phyloP scores from a whole-genome alignment of 306 rosid species.

The Gillenia trifoliata region DNA sequence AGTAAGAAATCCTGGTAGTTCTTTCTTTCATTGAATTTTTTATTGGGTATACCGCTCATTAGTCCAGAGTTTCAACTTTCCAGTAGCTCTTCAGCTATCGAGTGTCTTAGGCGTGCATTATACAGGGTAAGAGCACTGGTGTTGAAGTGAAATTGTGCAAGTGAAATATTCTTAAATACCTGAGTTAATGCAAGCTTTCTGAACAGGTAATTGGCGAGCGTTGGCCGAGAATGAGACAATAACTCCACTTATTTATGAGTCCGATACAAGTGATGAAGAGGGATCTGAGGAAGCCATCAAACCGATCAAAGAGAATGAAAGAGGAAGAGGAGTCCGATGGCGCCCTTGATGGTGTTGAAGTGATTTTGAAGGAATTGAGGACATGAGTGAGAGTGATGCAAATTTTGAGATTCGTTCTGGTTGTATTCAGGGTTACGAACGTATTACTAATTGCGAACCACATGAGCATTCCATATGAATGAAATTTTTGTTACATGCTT shows the following conservation, averaged over 20 bases:
- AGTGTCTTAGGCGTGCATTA: conserved; percentile 57
- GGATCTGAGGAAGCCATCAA: conserved; percentile 37
- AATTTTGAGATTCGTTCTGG: neutral
- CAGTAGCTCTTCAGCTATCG: conserved; percentile 59
- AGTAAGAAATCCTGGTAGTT: neutral
- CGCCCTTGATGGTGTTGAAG: conserved; percentile 35
- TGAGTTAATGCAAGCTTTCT: conserved; percentile 1
- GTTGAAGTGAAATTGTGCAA: neutral
- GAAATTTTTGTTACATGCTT: neutral
- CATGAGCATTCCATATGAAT: neutral
- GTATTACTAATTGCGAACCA: neutral
- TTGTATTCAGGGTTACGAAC: neutral
- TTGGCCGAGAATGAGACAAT: conserved; percentile 28
- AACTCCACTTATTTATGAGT: conserved; percentile 49
- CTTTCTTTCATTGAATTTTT: neutral
- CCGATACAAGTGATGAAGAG: conserved; percentile 55
- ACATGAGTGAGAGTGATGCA: conserved; percentile 28
- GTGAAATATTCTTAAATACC: neutral
- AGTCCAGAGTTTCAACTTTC: conserved; percentile 68
- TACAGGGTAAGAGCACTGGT: conserved; percentile 39
- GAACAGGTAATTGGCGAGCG: conserved; percentile 53
- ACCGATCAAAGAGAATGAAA: too few relatives aligned
- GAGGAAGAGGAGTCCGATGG: conserved; percentile 34
- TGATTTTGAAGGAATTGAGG: conserved; percentile 46
- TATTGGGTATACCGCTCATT: conserved; percentile 47